These are phyloP conservation scores for Salvia sclarea DNA, from an alignment of 305 asterid species.

Conservation along the genomic window DNA sequence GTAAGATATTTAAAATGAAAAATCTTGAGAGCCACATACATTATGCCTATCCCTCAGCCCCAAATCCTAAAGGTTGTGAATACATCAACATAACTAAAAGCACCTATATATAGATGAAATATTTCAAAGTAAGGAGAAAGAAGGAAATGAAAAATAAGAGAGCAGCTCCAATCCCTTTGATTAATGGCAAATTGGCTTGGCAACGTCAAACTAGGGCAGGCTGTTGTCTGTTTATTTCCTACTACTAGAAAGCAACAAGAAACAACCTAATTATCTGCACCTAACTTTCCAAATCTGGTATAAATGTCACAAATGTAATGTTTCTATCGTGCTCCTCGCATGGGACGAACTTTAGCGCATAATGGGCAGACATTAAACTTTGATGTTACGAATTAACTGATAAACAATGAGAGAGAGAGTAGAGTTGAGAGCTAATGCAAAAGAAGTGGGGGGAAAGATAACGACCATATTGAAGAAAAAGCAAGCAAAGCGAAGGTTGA, in stretches of 20 bases:
- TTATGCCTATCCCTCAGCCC: neutral
- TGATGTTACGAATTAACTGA: neutral
- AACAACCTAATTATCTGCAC: neutral
- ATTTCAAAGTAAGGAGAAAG: neutral
- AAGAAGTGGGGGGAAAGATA: neutral
- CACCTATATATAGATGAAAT: no score
- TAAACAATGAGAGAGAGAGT: neutral
- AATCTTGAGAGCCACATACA: neutral
- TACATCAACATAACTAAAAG: neutral
- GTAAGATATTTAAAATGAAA: neutral
- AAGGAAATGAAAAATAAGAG: neutral
- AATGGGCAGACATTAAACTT: neutral
- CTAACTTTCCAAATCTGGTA: neutral
- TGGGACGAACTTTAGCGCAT: slow-evolving; percentile 6
- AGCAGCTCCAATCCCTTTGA: neutral
- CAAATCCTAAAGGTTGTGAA: neutral
- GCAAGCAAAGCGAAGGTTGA: neutral
- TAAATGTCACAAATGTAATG: neutral
- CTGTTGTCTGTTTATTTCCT: neutral
- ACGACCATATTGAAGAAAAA: slow-evolving; percentile 16
- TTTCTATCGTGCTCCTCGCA: neutral
- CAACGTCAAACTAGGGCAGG: neutral
- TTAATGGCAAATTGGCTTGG: no score
- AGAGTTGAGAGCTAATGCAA: slow-evolving; percentile 1
- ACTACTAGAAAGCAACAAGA: neutral